phyloP scores from a whole-genome alignment of 768 basidiomycete species.

The Megacollybia marginata region DNA sequence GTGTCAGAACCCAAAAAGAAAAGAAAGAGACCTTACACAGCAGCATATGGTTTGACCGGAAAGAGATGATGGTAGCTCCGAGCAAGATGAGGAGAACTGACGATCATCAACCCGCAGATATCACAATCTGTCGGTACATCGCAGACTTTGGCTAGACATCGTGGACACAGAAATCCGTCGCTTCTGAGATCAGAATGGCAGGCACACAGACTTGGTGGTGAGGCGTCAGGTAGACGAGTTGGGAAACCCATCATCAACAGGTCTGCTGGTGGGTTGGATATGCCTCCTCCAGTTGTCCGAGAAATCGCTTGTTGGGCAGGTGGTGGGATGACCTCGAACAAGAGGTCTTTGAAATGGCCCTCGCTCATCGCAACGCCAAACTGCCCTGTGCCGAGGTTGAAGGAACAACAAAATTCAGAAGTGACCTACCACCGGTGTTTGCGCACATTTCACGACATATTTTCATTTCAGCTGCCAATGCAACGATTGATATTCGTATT shows the following conservation, averaged over 20 bases:
- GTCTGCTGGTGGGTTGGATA: conserved; percentile 66
- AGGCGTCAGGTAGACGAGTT: conserved; percentile 78
- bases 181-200: conserved; percentile 92
- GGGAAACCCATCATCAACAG: conserved; percentile 99
- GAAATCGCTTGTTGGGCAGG: conserved; percentile 69
- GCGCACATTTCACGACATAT: conserved; percentile 90
- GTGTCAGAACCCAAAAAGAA: conserved; percentile 1
- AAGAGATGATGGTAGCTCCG: conserved; percentile 94
- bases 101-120: conserved; percentile 95
- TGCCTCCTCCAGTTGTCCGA: conserved; percentile 34
- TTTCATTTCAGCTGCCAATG: conserved; percentile 97
- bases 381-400: conserved; percentile 38
- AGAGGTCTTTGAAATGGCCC: conserved; percentile 90
- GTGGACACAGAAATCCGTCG: conserved; percentile 91
- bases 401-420: conserved; percentile 1
- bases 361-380: conserved; percentile 99
- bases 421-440: conserved; percentile 75
- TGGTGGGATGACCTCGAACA: conserved; percentile 94
- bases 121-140: conserved; percentile 98
- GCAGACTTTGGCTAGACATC: conserved; percentile 90
- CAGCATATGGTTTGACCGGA: conserved; percentile 80
- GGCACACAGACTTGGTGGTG: conserved; percentile 78
- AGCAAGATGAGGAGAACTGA: conserved; percentile 94
- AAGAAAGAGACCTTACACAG: conserved; percentile 55
- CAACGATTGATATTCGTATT: conserved; percentile 89